Evolutionary conservation across 2,329 filamentous ascomycete species (phyloP).

Genomic region (Leptosphaerulina australis): DNA sequence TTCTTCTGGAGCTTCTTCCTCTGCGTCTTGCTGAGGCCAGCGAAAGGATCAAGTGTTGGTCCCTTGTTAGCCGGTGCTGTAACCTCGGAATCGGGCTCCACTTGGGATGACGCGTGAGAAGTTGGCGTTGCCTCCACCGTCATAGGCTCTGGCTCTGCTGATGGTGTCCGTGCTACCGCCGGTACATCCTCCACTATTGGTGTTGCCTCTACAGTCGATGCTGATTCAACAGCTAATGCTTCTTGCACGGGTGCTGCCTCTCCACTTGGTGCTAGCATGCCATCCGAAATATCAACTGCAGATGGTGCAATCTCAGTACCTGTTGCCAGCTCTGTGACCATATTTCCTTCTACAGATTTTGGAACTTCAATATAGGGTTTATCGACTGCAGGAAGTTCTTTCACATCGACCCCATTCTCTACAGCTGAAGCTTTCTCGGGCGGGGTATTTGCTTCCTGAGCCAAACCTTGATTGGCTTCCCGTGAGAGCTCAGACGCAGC

Average conservation of each 20-base stretch:
- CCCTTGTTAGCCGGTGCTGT: background rate
- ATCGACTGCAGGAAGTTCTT: background rate
- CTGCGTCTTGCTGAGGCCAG: constrained; percentile 36
- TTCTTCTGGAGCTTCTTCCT: constrained; percentile 43
- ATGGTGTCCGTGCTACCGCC: background rate
- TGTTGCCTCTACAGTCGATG: background rate
- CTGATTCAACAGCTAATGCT: background rate
- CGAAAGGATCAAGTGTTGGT: constrained; percentile 36
- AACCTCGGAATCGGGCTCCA: background rate
- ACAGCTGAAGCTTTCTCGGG: background rate
- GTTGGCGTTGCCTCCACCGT: background rate
- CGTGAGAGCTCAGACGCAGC: background rate
- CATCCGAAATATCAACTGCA: background rate
- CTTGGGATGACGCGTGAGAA: background rate
- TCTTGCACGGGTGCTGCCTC: background rate
- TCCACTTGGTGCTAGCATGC: background rate
- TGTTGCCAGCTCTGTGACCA: background rate
- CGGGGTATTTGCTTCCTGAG: background rate
- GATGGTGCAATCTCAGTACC: background rate
- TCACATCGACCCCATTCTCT: background rate
- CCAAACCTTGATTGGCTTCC: background rate
- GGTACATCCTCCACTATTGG: background rate
- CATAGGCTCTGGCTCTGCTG: background rate
- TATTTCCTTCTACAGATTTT: background rate
- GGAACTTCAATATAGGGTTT: background rate